Percentiles rank a stretch among this genome's conserved stretches.
phyloP scores from a whole-genome alignment of 441 rosid genomes.

The Gossypium schwendimanii region DNA sequence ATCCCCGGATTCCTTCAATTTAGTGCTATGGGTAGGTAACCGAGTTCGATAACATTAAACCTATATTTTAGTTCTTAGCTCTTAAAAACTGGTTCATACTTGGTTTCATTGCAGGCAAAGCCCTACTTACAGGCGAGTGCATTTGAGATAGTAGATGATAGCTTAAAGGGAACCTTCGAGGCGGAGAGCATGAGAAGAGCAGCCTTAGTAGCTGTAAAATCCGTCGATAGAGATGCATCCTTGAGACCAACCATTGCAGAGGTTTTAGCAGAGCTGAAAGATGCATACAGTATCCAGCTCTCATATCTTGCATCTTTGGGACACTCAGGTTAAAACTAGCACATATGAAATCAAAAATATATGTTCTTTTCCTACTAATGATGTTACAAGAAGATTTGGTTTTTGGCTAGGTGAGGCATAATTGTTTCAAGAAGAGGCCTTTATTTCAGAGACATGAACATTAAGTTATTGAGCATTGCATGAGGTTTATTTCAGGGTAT shows the following conservation, averaged over 20 bases:
- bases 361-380: neutral
- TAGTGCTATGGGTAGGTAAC: slow-evolving; percentile 67
- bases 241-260: slow-evolving; percentile 59
- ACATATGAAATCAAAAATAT: neutral
- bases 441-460: neutral
- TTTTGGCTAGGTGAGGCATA: neutral
- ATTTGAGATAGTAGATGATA: slow-evolving; percentile 75
- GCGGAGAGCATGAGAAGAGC: slow-evolving; percentile 67
- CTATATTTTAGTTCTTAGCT: neutral
- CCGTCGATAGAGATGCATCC: slow-evolving; percentile 79
- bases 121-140: slow-evolving; percentile 87
- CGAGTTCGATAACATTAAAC: neutral
- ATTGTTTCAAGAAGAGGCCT: neutral
- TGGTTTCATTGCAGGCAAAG: slow-evolving; percentile 56
- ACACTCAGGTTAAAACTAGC: slow-evolving; percentile 31
- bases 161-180: slow-evolving; percentile 56
- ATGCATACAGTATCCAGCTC: slow-evolving; percentile 71
- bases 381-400: neutral
- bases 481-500: neutral
- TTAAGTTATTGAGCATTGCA: neutral
- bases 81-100: neutral
- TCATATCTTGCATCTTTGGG: slow-evolving; percentile 59
- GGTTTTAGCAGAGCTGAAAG: slow-evolving; percentile 60
- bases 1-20: slow-evolving; percentile 86
- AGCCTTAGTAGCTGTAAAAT: slow-evolving; percentile 53